These are phyloP conservation scores for Leccinum aurantiacum DNA, from an alignment of 768 basidiomycete species.

Conservation along the genomic window DNA sequence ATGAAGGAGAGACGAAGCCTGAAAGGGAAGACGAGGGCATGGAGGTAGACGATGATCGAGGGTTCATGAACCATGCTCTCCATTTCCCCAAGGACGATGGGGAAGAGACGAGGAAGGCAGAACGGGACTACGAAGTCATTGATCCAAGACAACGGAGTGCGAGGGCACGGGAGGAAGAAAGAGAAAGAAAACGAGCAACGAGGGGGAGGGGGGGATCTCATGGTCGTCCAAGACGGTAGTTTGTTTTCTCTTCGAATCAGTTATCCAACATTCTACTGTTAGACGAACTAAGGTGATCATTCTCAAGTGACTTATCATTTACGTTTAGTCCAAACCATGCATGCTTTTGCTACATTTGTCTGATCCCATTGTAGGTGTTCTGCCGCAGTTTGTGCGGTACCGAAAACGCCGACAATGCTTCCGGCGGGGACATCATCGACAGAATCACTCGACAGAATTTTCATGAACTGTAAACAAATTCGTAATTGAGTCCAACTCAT, in stretches of 20 bases:
- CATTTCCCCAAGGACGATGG: slow-evolving; percentile 77
- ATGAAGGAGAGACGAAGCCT: slow-evolving; percentile 15
- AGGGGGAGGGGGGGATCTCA: slow-evolving; percentile 23
- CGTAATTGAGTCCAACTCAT: background rate
- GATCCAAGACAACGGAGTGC: slow-evolving; percentile 76
- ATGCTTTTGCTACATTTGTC: no score
- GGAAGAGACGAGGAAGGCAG: slow-evolving; percentile 74
- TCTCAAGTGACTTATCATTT: no score
- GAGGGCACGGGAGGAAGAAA: slow-evolving; percentile 75
- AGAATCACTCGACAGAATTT: no score
- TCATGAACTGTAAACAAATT: background rate
- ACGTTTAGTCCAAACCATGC: no score
- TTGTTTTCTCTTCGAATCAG: background rate
- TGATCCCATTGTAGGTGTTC: background rate
- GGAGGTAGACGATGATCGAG: slow-evolving; percentile 77
- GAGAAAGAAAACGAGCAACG: slow-evolving; percentile 52
- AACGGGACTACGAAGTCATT: slow-evolving; percentile 87
- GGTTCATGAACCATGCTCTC: slow-evolving; percentile 70
- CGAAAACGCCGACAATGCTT: background rate
- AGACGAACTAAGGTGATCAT: no score
- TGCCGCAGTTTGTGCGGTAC: background rate
- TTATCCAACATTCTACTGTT: background rate
- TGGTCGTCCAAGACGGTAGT: slow-evolving; percentile 25
- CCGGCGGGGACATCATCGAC: background rate
- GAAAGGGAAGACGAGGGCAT: slow-evolving; percentile 50